These are phyloP conservation scores for Albugo laibachii DNA, from an alignment of 352 stramenopile genomes.

Conservation along the genomic window DNA sequence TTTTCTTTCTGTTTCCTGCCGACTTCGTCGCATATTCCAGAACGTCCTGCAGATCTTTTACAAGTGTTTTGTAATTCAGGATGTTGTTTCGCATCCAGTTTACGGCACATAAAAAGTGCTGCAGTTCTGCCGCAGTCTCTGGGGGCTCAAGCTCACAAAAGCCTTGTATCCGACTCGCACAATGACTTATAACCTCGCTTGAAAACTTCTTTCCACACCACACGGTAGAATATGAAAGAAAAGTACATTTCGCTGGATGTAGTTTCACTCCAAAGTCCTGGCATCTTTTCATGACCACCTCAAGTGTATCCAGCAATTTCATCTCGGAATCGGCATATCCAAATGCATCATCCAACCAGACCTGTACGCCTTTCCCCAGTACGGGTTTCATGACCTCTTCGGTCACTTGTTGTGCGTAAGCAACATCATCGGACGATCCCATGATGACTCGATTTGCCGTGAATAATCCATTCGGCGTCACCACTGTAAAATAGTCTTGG, in stretches of 20 bases:
- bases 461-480: constrained; percentile 10
- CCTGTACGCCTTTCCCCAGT: no score
- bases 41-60: not conserved
- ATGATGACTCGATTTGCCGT: constrained; percentile 7
- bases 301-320: no score
- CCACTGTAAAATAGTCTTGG: constrained; percentile 1
- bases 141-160: constrained; percentile 8
- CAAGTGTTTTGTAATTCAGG: not conserved
- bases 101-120: constrained; percentile 9
- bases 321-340: no score
- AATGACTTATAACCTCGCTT: constrained; percentile 4
- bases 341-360: no score
- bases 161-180: constrained; percentile 7
- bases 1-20: no score
- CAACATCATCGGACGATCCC: constrained; percentile 6
- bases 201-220: no score
- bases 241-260: no score
- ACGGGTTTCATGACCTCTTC: no score
- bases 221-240: no score
- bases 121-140: constrained; percentile 1
- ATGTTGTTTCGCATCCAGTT: constrained; percentile 11
- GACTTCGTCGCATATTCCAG: constrained; percentile 1
- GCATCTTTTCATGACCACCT: no score
- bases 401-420: constrained; percentile 10
- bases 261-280: no score